phyloP scores from a whole-genome alignment of 164 flowering plant species.

The Magnolia kwangsiensis region DNA sequence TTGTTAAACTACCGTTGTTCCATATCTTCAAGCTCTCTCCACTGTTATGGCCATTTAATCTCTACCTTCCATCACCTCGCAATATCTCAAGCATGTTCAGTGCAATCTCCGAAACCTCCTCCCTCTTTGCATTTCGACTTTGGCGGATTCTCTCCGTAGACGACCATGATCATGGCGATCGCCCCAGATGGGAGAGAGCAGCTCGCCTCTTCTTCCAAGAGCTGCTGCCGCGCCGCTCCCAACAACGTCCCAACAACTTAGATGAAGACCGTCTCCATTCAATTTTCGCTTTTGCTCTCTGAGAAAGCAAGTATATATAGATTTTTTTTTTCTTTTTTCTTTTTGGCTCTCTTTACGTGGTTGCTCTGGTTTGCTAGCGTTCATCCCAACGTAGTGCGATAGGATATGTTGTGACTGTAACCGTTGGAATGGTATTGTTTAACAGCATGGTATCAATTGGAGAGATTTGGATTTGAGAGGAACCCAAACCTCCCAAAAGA shows the following conservation, averaged over 20 bases:
- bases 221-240: not conserved
- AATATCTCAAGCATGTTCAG: conserved; percentile 4
- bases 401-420: too few species aligned
- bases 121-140: conserved; percentile 10
- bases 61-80: conserved; percentile 11
- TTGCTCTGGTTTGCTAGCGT: too few species aligned
- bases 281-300: not conserved
- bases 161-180: not conserved
- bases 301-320: too few species aligned
- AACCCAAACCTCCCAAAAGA: too few species aligned
- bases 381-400: too few species aligned
- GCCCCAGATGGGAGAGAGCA: conserved; percentile 15
- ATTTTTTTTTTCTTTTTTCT: not conserved
- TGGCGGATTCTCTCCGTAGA: conserved; percentile 1
- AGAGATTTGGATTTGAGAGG: too few species aligned
- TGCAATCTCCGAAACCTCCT: conserved; percentile 2
- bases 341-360: not conserved
- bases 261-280: not conserved
- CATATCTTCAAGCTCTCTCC: conserved; percentile 9
- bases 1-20: not conserved
- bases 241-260: not conserved
- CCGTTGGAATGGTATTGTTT: too few species aligned
- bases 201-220: conserved; percentile 3
- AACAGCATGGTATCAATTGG: too few species aligned
- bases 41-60: conserved; percentile 17